Conservation (phyloP, 1,284 basidiomycete species). For the Ganoderma boninense region DNA sequence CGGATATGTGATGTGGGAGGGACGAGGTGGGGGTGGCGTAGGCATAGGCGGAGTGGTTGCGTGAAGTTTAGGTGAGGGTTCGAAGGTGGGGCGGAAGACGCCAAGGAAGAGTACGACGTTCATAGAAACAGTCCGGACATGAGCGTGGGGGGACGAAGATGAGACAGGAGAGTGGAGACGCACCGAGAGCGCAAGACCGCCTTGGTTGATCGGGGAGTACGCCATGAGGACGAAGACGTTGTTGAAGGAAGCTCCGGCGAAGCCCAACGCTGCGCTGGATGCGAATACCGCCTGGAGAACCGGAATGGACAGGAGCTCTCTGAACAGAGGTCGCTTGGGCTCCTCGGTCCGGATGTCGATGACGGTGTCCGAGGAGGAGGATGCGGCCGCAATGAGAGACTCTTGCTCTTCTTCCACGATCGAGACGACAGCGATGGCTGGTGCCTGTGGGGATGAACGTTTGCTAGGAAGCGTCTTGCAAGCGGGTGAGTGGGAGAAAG, state of each 20-base stretch:
- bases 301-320: constrained; percentile 55
- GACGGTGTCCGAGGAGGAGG: constrained; percentile 21
- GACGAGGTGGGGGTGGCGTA: background rate
- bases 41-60: background rate
- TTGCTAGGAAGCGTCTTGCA: constrained; percentile 48
- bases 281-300: constrained; percentile 59
- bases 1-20: constrained; percentile 1
- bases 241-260: constrained; percentile 65
- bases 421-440: constrained; percentile 13
- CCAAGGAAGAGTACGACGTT: background rate
- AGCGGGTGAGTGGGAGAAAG: background rate
- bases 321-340: constrained; percentile 35
- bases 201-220: constrained; percentile 63
- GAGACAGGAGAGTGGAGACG: constrained; percentile 30
- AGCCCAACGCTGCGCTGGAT: constrained; percentile 66
- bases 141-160: background rate
- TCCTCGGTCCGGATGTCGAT: constrained; percentile 22
- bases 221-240: constrained; percentile 72
- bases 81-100: background rate
- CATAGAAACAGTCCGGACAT: background rate
- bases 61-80: background rate
- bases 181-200: constrained; percentile 67
- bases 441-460: constrained; percentile 23
- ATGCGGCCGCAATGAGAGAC: constrained; percentile 21
- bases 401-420: constrained; percentile 24